Conservation (phyloP, 305 asterid species). For the Fraxinus ornus region DNA sequence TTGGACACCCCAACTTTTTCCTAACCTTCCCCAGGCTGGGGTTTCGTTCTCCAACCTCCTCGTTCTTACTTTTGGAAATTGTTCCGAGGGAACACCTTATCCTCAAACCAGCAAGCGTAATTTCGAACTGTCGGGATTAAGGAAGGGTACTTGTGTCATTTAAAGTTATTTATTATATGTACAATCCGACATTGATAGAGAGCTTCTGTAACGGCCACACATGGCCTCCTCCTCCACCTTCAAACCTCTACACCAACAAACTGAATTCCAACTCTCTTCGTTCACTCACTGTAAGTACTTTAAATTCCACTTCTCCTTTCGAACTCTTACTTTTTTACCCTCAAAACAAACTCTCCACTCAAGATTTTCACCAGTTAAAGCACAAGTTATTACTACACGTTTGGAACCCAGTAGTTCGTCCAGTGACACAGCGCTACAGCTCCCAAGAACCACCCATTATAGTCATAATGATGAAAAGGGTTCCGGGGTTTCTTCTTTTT, state of each 20-base stretch:
- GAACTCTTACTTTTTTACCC: slow-evolving; percentile 9
- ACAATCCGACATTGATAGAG: not conserved
- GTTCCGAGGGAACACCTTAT: not conserved
- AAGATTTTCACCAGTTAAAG: slow-evolving; percentile 26
- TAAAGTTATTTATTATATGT: not conserved
- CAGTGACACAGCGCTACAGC: slow-evolving; percentile 20
- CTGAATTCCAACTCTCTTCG: slow-evolving; percentile 54
- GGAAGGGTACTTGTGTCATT: not conserved
- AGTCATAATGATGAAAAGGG: slow-evolving; percentile 26
- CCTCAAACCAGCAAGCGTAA: not conserved
- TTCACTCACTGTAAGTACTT: slow-evolving; percentile 43
- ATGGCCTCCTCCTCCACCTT: slow-evolving; percentile 50
- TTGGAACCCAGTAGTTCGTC: slow-evolving; percentile 33
- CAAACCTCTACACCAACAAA: slow-evolving; percentile 47
- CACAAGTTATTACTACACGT: slow-evolving; percentile 33
- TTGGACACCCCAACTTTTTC: no score
- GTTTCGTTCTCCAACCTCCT: not conserved
- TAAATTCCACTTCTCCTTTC: slow-evolving; percentile 30
- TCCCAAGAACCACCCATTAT: slow-evolving; percentile 29
- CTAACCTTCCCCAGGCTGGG: not conserved
- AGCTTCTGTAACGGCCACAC: slow-evolving; percentile 41
- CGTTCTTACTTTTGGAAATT: not conserved
- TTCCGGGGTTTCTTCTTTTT: slow-evolving; percentile 42
- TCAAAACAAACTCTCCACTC: slow-evolving; percentile 20
- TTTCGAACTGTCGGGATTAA: not conserved